These are phyloP conservation scores for Mortierella antarctica DNA, from an alignment of 192 early-diverging fungal genomes.

Conservation along the genomic window DNA sequence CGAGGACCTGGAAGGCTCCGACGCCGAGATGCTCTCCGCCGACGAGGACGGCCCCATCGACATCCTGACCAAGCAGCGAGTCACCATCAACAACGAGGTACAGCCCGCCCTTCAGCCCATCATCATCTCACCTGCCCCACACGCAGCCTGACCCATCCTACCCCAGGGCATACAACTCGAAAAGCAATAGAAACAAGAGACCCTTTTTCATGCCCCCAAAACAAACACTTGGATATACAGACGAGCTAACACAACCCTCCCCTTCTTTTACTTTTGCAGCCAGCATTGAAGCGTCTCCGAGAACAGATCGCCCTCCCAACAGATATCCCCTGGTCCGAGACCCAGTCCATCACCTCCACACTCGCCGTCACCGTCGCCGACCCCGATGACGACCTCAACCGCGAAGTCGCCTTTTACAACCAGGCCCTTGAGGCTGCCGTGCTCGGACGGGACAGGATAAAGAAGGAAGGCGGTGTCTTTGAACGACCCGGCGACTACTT, in stretches of 20 bases:
- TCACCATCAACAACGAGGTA: slow-evolving; percentile 55
- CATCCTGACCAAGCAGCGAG: slow-evolving; percentile 33
- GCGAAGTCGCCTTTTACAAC: slow-evolving; percentile 94
- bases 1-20: slow-evolving; percentile 51
- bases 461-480: slow-evolving; percentile 79
- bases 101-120: too few species aligned
- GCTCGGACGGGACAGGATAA: slow-evolving; percentile 70
- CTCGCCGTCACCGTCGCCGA: slow-evolving; percentile 66
- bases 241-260: neutral
- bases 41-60: slow-evolving; percentile 47
- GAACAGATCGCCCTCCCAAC: slow-evolving; percentile 68
- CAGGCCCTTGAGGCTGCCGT: slow-evolving; percentile 89
- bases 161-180: too few species aligned
- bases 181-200: neutral
- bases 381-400: slow-evolving; percentile 88
- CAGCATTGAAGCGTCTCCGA: slow-evolving; percentile 66
- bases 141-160: too few species aligned
- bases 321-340: slow-evolving; percentile 76
- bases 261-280: slow-evolving; percentile 35
- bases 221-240: neutral
- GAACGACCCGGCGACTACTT: slow-evolving; percentile 94
- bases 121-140: too few species aligned
- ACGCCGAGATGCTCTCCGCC: slow-evolving; percentile 44
- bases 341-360: slow-evolving; percentile 69
- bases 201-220: neutral